Percentiles rank a stretch among this genome's conserved stretches.
These are phyloP conservation scores for Termitomyces sp. DNA, from an alignment of 1,284 basidiomycete genomes.

Conservation along the genomic window DNA sequence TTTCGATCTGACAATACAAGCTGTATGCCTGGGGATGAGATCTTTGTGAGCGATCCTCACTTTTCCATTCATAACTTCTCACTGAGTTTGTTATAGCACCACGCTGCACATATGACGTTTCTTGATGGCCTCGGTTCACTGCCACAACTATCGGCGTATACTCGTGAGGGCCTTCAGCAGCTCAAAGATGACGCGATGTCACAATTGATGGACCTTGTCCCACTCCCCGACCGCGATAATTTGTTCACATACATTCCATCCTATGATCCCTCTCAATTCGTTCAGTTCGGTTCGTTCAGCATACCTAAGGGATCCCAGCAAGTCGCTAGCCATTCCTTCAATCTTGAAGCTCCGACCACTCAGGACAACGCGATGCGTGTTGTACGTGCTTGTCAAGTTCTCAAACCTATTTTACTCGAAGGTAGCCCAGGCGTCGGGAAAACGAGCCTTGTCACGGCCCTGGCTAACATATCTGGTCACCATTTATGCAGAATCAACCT, in stretches of 20 bases:
- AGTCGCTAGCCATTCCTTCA: constrained; percentile 53
- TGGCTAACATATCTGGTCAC: constrained; percentile 80
- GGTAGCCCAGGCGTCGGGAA: constrained; percentile 99
- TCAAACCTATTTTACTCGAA: constrained; percentile 92
- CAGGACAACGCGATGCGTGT: constrained; percentile 87
- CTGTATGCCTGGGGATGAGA: constrained; percentile 41
- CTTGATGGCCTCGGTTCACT: constrained; percentile 81
- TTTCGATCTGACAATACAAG: constrained; percentile 31
- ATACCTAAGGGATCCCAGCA: constrained; percentile 56
- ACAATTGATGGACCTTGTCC: constrained; percentile 49
- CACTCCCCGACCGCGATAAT: constrained; percentile 29
- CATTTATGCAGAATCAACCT: constrained; percentile 94
- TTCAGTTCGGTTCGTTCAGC: constrained; percentile 77
- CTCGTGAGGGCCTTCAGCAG: constrained; percentile 40
- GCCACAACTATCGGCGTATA: constrained; percentile 60
- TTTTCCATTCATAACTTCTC: background rate
- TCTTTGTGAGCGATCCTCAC: constrained; percentile 63
- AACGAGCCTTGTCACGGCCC: constrained; percentile 88
- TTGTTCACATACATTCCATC: constrained; percentile 24
- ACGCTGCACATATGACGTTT: constrained; percentile 84
- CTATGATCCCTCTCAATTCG: constrained; percentile 30
- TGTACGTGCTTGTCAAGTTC: constrained; percentile 84
- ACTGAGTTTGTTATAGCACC: constrained; percentile 48
- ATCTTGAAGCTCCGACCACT: constrained; percentile 86
- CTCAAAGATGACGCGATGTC: constrained; percentile 46